Evolutionary conservation across 805 yeast genomes (phyloP), one percentile per base, ranked within the genome.

Genomic region (Pichia kluyveri): DNA sequence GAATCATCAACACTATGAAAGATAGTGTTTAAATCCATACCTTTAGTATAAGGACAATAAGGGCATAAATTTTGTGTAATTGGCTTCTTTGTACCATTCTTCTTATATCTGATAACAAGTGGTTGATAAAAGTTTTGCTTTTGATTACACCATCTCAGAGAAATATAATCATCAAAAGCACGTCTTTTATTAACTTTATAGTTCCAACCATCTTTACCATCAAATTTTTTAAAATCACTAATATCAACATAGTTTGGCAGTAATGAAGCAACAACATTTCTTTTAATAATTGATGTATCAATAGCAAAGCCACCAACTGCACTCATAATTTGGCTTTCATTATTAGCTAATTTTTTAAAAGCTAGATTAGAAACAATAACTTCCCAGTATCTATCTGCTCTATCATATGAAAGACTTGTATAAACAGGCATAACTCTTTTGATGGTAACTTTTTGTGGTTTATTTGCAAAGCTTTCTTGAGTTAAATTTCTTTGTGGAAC

Each of bases 1-100:
- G 37, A 34, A 34, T 34, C 37, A 34, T 54, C 56, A 40, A 60
- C 52, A 31, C 59, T 63, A 38, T 55, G 48, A 56, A 65, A 26
- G 54, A 51, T 40, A 38, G 26, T 41, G 23, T 42, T 37, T 8
- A 43, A 38, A 38, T 40, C 41, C 19, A 18, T 41, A 8, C 26
- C 27, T 40, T 15, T 44, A 5, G 55, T 47, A 32, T 42, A 40
- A 23, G 51, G 52, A 51, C 68, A 63, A 46, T 62, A 63, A 11
- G 67, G 67, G 38, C 68, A 63, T 23, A 63, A 49, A 12, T 30
- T 30, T 30, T 34, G 37, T 23, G 9, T 34, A 14, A 10, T 34
- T 7, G 12, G 26, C 6, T 23, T 34, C 17, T 34, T 34, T 34
- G 3, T 12, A 15, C 37, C 37, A 34, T 15, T 14, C 2, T 34